These are phyloP conservation scores for Mycena chlorophos DNA, from an alignment of 768 basidiomycete genomes.

Conservation along the genomic window DNA sequence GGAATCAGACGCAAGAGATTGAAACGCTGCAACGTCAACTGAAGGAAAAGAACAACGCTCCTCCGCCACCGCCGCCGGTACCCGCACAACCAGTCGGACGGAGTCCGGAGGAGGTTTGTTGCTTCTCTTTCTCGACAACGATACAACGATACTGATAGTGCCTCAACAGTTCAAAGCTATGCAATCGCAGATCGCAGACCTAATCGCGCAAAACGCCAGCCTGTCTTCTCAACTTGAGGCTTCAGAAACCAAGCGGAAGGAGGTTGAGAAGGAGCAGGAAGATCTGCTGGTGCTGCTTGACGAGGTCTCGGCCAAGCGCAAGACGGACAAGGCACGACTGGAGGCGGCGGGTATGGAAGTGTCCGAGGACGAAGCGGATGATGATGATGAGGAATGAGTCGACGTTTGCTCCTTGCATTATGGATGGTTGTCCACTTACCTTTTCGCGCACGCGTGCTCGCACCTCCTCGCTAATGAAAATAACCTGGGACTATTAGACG, in stretches of 20 bases:
- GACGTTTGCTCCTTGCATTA: slow-evolving; percentile 17
- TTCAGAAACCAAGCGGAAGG: slow-evolving; percentile 67
- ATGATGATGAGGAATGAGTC: slow-evolving; percentile 57
- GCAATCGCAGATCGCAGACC: slow-evolving; percentile 44
- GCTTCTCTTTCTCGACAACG: not conserved
- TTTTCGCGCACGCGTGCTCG: no score
- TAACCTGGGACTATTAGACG: not conserved
- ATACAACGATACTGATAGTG: not conserved
- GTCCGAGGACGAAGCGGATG: slow-evolving; percentile 88
- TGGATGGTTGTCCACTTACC: not conserved
- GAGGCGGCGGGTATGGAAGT: slow-evolving; percentile 78
- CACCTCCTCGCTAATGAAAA: not conserved
- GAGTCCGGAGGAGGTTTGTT: slow-evolving; percentile 23
- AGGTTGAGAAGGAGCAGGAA: slow-evolving; percentile 95
- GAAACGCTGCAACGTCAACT: slow-evolving; percentile 65
- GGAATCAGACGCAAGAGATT: slow-evolving; percentile 79
- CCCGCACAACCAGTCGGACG: slow-evolving; percentile 5
- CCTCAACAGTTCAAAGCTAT: slow-evolving; percentile 43
- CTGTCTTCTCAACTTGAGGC: slow-evolving; percentile 49
- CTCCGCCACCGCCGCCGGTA: not conserved
- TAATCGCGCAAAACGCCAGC: slow-evolving; percentile 37
- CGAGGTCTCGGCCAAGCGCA: slow-evolving; percentile 84
- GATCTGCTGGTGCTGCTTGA: slow-evolving; percentile 92
- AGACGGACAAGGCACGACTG: slow-evolving; percentile 79
- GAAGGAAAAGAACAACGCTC: slow-evolving; percentile 37